A percentile compares a stretch with the other conserved stretches of the same genome.
Conservation (phyloP, 2,329 filamentous ascomycete genomes). For the Camillea tinctor region DNA sequence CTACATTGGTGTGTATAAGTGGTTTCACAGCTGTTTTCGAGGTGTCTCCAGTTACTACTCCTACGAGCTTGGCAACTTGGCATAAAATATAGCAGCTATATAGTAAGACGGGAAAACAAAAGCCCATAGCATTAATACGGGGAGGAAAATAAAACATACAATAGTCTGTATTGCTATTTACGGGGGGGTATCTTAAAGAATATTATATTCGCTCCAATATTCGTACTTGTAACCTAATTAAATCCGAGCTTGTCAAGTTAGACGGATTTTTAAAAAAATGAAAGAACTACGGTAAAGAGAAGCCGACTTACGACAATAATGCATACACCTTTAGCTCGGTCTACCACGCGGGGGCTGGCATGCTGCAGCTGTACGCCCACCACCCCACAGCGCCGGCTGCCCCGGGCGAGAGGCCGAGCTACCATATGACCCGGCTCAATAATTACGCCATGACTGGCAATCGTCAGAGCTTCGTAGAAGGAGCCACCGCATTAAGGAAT, state of each 20-base stretch:
- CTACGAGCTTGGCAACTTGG: not conserved
- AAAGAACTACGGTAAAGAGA: conserved; percentile 9
- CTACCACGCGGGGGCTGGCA: conserved; percentile 37
- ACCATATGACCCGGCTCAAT: conserved; percentile 40
- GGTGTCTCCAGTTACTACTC: not conserved
- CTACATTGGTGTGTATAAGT: no score
- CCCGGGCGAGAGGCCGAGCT: conserved; percentile 34
- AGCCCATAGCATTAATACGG: not conserved
- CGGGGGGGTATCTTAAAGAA: no score
- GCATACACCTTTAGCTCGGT: conserved; percentile 39
- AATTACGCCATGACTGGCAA: conserved; percentile 29
- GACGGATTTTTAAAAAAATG: no score
- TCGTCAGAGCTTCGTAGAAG: conserved; percentile 33
- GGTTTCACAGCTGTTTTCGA: not conserved
- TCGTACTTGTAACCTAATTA: no score
- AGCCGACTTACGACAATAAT: conserved; percentile 37
- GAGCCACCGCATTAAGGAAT: conserved; percentile 40
- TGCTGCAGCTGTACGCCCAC: conserved; percentile 39
- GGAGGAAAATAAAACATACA: not conserved
- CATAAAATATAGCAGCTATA: not conserved
- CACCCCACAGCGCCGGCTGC: conserved; percentile 33
- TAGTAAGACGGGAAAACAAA: not conserved
- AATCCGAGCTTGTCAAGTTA: no score
- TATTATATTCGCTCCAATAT: no score
- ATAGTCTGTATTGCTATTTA: not conserved